Evolutionary conservation across 768 basidiomycete genomes (phyloP).

Genomic region (Trametes elegans): DNA sequence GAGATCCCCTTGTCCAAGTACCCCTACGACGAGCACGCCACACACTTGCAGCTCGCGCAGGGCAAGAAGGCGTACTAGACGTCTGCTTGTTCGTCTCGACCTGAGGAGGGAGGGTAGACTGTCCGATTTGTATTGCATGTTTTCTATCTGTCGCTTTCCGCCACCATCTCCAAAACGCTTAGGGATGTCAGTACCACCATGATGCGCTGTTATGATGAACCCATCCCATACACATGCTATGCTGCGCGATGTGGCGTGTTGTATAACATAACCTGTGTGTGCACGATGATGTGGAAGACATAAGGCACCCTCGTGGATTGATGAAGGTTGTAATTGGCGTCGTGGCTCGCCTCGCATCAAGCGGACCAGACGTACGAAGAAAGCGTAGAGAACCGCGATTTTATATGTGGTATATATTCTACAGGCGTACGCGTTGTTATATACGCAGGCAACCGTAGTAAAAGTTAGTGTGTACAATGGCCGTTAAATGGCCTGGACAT

Average conservation of each 20-base stretch:
- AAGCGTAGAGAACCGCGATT: too few species aligned
- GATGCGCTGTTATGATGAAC: conserved; percentile 13
- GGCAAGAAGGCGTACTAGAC: conserved; percentile 71
- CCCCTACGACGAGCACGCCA: conserved; percentile 95
- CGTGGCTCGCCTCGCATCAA: background rate
- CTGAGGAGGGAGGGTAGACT: conserved; percentile 10
- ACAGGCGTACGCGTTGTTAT: too few species aligned
- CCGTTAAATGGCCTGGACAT: too few species aligned
- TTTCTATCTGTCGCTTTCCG: conserved; percentile 17
- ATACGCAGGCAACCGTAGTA: too few species aligned
- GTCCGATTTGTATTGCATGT: conserved; percentile 19
- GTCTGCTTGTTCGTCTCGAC: background rate
- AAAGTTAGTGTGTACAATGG: too few species aligned
- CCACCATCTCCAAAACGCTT: conserved; percentile 10
- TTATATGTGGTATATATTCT: too few species aligned
- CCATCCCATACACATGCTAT: background rate
- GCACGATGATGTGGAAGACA: background rate
- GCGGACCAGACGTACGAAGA: too few species aligned
- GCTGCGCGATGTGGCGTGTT: conserved; percentile 8
- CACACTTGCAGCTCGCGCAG: conserved; percentile 81
- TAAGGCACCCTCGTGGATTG: too few species aligned
- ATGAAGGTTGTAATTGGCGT: too few species aligned
- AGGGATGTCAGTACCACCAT: conserved; percentile 15
- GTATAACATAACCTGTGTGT: conserved; percentile 7
- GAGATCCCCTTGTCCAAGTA: conserved; percentile 88